Conservation (phyloP, 2,329 filamentous ascomycete genomes). For the Epichloe elymi region DNA sequence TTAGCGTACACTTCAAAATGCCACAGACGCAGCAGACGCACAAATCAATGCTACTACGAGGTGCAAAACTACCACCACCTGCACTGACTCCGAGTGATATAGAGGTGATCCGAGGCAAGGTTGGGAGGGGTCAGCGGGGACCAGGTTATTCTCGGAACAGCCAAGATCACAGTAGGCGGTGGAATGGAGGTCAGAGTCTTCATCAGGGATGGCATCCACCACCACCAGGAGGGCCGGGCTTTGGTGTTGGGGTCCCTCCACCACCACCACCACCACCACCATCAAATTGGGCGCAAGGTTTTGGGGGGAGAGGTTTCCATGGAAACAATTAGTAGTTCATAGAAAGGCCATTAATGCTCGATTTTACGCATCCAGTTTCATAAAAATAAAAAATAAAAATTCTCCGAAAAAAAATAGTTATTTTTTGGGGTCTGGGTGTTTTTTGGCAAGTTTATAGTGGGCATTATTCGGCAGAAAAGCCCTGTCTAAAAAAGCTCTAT, state of each 20-base stretch:
- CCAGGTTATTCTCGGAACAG: constrained; percentile 15
- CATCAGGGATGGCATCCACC: constrained; percentile 13
- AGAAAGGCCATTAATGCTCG: no score
- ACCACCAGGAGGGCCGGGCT: constrained; percentile 14
- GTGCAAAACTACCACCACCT: constrained; percentile 58
- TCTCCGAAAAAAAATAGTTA: no score
- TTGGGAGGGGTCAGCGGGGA: constrained; percentile 31
- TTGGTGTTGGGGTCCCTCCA: constrained; percentile 3
- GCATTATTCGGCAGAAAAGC: no score
- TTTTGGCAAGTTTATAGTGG: no score
- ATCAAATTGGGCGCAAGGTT: constrained; percentile 1
- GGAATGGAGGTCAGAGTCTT: constrained; percentile 2
- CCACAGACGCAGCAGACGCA: constrained; percentile 60
- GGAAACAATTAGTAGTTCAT: not conserved
- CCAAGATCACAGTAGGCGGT: not conserved
- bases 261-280: constrained; percentile 2
- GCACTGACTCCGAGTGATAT: constrained; percentile 66
- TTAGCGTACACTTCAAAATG: constrained; percentile 74
- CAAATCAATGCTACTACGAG: constrained; percentile 88
- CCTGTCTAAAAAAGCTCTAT: no score
- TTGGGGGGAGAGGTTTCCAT: not conserved
- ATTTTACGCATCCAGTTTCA: no score
- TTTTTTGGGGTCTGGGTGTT: no score
- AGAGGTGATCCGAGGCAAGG: constrained; percentile 54
- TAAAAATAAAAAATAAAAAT: no score